Evolutionary conservation across 2,329 filamentous ascomycete genomes (phyloP).

Genomic region (Pestalotiopsis sp.): DNA sequence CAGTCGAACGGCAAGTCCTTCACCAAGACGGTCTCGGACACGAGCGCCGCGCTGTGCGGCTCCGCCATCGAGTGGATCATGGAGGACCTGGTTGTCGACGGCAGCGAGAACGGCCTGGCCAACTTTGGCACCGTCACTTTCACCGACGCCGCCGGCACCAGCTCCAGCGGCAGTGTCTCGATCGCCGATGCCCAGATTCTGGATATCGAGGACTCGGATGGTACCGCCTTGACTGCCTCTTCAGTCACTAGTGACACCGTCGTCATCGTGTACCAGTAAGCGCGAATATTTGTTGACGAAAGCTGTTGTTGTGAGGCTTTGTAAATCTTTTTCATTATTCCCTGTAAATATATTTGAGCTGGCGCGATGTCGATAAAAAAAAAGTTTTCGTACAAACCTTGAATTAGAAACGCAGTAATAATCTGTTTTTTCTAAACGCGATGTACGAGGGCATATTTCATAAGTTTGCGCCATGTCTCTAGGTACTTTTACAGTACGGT

Average conservation of each 20-base stretch:
- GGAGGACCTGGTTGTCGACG: conserved; percentile 9
- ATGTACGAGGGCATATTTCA: no score
- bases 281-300: not conserved
- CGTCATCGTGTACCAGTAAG: conserved; percentile 6
- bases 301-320: not conserved
- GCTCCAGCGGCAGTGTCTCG: not conserved
- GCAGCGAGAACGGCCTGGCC: conserved; percentile 5
- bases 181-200: conserved; percentile 47
- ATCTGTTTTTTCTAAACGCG: no score
- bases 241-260: conserved; percentile 2
- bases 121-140: conserved; percentile 9
- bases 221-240: not conserved
- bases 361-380: no score
- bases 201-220: conserved; percentile 45
- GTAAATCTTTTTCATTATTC: not conserved
- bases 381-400: no score
- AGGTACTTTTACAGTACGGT: no score
- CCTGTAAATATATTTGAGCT: not conserved
- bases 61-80: conserved; percentile 10
- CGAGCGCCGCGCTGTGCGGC: not conserved
- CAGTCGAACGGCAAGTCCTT: conserved; percentile 6
- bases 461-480: no score
- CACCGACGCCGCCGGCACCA: not conserved
- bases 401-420: no score
- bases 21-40: conserved; percentile 8